Evolutionary conservation across 371 early-diverging fungal genomes (phyloP).

Genomic region (Nematocida displodere): DNA sequence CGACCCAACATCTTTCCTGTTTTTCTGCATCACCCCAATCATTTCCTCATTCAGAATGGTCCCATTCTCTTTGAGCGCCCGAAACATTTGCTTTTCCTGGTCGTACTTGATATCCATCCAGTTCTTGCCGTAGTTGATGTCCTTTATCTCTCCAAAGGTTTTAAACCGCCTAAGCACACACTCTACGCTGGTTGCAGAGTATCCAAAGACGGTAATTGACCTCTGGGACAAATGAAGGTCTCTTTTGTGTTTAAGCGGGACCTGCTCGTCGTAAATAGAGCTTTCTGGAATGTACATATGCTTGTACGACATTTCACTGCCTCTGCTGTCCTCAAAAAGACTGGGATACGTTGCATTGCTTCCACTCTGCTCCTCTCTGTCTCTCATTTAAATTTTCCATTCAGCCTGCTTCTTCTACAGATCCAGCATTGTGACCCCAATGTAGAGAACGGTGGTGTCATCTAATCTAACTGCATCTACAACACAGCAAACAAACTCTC

Average conservation of each 20-base stretch:
- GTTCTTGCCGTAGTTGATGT: conserved; percentile 63
- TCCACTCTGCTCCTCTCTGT: neutral
- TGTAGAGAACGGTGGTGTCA: conserved; percentile 45
- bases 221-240: neutral
- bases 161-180: conserved; percentile 54
- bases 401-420: no score
- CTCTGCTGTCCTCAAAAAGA: neutral
- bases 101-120: conserved; percentile 61
- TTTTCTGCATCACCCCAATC: conserved; percentile 59
- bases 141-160: conserved; percentile 43
- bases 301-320: neutral
- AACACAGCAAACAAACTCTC: conserved; percentile 36
- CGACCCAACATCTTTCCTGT: conserved; percentile 28
- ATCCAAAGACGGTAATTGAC: conserved; percentile 59
- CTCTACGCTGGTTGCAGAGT: conserved; percentile 55
- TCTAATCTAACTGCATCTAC: conserved; percentile 53
- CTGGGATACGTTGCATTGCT: no score
- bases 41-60: conserved; percentile 61
- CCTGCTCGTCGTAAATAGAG: conserved; percentile 27
- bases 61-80: conserved; percentile 45
- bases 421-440: conserved; percentile 18
- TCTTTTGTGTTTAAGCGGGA: neutral
- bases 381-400: conserved; percentile 12
- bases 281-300: conserved; percentile 26
- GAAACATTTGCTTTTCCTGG: conserved; percentile 37